These are phyloP conservation scores for Hypoxylon intermedium DNA, from an alignment of 495 filamentous ascomycete genomes.

Conservation along the genomic window DNA sequence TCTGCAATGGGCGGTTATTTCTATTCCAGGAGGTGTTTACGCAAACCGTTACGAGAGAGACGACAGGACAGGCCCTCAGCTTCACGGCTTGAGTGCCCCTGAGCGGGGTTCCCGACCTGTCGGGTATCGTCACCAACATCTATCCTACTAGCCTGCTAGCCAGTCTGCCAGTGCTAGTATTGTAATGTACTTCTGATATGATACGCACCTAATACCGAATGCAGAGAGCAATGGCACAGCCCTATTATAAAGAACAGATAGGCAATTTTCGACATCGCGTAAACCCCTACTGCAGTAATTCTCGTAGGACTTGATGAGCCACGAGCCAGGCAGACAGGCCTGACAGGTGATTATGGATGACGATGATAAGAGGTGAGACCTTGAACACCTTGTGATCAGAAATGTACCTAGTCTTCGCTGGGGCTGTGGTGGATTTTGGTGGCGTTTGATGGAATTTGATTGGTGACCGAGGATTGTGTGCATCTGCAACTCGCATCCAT, in stretches of 20 bases:
- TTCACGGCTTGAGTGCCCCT: background rate
- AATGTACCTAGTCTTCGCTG: slow-evolving; percentile 1
- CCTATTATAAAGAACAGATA: background rate
- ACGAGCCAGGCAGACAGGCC: slow-evolving; percentile 15
- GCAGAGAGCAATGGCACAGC: background rate
- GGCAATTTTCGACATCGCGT: too few relatives aligned
- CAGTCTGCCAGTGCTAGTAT: background rate
- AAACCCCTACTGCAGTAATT: too few relatives aligned
- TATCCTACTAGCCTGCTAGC: background rate
- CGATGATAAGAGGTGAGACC: slow-evolving; percentile 31
- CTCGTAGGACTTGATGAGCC: slow-evolving; percentile 6
- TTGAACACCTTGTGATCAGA: slow-evolving; percentile 36
- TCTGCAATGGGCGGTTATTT: background rate
- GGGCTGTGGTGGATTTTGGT: slow-evolving; percentile 31
- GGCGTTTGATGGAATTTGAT: slow-evolving; percentile 23
- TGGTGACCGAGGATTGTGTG: slow-evolving; percentile 25
- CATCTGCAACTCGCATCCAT: slow-evolving; percentile 28
- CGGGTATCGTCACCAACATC: background rate
- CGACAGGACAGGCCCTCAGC: slow-evolving; percentile 19
- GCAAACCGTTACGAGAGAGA: background rate
- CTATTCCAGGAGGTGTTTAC: background rate
- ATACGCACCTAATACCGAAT: background rate
- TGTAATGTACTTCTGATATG: background rate
- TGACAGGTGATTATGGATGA: slow-evolving; percentile 22
- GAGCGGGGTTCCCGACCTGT: slow-evolving; percentile 33